Percentiles rank a stretch among this genome's conserved stretches.
Evolutionary conservation across 2,329 filamentous ascomycete species (phyloP).

Genomic region (Ascochyta rabiei): DNA sequence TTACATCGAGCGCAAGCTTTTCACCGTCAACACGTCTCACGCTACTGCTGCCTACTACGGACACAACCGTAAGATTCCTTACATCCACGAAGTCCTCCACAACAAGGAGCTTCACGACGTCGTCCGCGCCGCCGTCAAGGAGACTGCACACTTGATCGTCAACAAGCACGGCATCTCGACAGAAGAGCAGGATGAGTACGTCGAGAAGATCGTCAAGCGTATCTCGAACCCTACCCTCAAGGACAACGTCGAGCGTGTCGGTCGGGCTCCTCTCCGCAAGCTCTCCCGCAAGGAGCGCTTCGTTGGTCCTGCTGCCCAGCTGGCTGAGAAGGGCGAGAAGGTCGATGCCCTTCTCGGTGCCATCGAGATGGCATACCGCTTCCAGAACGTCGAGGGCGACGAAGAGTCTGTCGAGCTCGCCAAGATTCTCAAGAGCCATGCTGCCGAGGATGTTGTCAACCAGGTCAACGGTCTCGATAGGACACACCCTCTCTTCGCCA

Average conservation of each 20-base stretch:
- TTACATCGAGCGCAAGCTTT: slow-evolving; percentile 99
- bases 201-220: slow-evolving; percentile 87
- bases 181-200: slow-evolving; percentile 82
- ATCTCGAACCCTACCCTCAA: slow-evolving; percentile 94
- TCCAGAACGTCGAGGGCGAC: slow-evolving; percentile 92
- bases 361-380: slow-evolving; percentile 90
- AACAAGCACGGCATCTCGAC: slow-evolving; percentile 81
- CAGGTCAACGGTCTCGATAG: slow-evolving; percentile 82
- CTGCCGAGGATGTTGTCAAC: slow-evolving; percentile 74
- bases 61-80: slow-evolving; percentile 82
- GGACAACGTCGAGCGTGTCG: slow-evolving; percentile 93
- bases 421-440: slow-evolving; percentile 78
- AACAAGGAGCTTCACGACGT: slow-evolving; percentile 80
- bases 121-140: slow-evolving; percentile 78
- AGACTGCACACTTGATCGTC: slow-evolving; percentile 86
- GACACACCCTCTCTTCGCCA: slow-evolving; percentile 76
- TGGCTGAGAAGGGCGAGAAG: slow-evolving; percentile 79
- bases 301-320: slow-evolving; percentile 86
- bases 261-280: slow-evolving; percentile 92
- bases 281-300: slow-evolving; percentile 94
- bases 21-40: slow-evolving; percentile 98
- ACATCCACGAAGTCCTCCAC: slow-evolving; percentile 85
- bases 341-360: slow-evolving; percentile 78
- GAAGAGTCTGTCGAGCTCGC: slow-evolving; percentile 87
- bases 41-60: slow-evolving; percentile 96